Evolutionary conservation across 352 stramenopile species (phyloP).

Genomic region (Chrysophaeum taylorii): DNA sequence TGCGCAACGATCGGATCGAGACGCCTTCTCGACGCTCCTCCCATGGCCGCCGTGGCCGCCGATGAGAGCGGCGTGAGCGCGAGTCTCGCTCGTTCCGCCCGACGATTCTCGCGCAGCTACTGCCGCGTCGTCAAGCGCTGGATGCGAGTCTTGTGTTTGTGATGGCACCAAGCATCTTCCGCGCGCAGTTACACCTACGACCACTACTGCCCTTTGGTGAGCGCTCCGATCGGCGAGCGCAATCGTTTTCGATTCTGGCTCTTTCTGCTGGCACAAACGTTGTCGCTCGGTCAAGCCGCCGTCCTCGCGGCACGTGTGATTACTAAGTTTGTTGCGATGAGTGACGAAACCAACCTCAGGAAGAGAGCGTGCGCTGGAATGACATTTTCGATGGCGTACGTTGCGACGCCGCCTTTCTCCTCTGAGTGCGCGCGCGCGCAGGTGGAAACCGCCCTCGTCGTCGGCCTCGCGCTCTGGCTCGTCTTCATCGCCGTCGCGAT

Average conservation of each 20-base stretch:
- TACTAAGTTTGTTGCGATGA: too few relatives aligned
- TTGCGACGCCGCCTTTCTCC: too few relatives aligned
- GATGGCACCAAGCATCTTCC: too few relatives aligned
- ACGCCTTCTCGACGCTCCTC: not conserved
- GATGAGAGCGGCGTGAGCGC: not conserved
- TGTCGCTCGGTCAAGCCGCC: not conserved
- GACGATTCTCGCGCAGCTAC: too few relatives aligned
- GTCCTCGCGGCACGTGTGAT: too few relatives aligned
- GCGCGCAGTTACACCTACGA: conserved; percentile 2
- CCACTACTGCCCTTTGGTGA: conserved; percentile 11
- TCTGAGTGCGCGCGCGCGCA: too few relatives aligned
- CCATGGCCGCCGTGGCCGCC: conserved; percentile 4
- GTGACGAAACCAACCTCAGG: too few relatives aligned
- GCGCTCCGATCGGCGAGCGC: not conserved
- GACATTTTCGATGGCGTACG: not conserved
- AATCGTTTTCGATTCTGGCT: not conserved
- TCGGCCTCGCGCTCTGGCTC: not conserved
- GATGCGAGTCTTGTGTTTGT: too few relatives aligned
- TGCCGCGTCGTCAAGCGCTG: not conserved
- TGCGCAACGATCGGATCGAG: too few relatives aligned
- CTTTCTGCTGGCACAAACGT: not conserved
- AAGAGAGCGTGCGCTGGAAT: not conserved
- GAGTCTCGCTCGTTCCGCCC: too few relatives aligned
- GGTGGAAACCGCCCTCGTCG: not conserved
- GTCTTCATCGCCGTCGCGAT: not conserved